phyloP scores from a whole-genome alignment of 345 rosid species.

The Abelmoschus esculentus region DNA sequence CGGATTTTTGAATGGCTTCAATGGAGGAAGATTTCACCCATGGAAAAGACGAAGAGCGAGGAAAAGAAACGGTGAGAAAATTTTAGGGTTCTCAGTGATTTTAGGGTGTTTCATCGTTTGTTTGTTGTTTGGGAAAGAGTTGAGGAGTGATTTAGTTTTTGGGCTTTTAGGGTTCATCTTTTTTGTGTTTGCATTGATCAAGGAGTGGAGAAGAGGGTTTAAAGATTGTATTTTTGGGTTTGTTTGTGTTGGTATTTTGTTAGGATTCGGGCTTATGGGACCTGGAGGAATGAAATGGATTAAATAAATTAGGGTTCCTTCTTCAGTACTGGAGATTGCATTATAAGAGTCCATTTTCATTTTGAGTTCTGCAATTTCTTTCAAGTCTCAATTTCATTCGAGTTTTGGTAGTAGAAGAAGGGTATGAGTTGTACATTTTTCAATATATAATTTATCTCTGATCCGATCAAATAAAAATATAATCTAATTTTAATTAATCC shows the following conservation, averaged over 20 bases:
- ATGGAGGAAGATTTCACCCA: constrained; percentile 29
- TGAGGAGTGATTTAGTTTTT: constrained; percentile 18
- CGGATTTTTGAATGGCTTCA: constrained; percentile 28
- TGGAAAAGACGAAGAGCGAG: constrained; percentile 27
- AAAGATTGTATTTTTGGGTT: constrained; percentile 31
- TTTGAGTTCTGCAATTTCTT: neutral
- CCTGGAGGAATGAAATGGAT: constrained; percentile 23
- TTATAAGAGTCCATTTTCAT: neutral
- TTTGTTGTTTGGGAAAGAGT: constrained; percentile 22
- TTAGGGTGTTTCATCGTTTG: constrained; percentile 23
- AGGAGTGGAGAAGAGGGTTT: constrained; percentile 13
- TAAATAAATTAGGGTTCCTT: constrained; percentile 20
- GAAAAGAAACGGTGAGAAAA: constrained; percentile 8
- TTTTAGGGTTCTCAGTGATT: constrained; percentile 16
- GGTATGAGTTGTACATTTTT: too few relatives aligned
- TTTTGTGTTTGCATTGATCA: constrained; percentile 13
- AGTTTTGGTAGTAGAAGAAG: too few relatives aligned
- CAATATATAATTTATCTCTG: too few relatives aligned
- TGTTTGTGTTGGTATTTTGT: constrained; percentile 26
- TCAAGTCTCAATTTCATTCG: too few relatives aligned
- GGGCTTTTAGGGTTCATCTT: constrained; percentile 28
- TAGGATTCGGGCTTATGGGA: constrained; percentile 24
- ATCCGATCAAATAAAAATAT: too few relatives aligned
- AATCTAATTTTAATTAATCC: too few relatives aligned
- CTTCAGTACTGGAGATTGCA: constrained; percentile 18